phyloP scores from a whole-genome alignment of 192 early-diverging fungal species.

The Backusella tuberculispora region DNA sequence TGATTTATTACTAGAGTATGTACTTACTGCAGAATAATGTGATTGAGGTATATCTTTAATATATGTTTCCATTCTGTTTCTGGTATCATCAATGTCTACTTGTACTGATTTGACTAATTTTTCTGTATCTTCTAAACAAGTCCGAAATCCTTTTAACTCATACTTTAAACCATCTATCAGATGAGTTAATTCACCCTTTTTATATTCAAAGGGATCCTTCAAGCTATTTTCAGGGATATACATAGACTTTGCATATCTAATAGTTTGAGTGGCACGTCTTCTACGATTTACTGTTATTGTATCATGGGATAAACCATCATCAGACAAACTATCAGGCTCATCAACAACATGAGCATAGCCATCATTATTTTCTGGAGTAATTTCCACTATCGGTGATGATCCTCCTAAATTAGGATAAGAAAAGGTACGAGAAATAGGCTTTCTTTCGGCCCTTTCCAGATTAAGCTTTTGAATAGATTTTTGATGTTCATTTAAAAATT shows the following conservation, averaged over 20 bases:
- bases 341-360: background rate
- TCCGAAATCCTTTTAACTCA: constrained; percentile 21
- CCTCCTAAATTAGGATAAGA: constrained; percentile 1
- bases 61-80: constrained; percentile 24
- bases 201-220: constrained; percentile 32
- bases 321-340: background rate
- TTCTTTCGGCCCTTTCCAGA: constrained; percentile 1
- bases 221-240: constrained; percentile 25
- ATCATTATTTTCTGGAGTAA: too few relatives aligned
- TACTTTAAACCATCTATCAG: constrained; percentile 4
- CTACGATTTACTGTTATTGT: background rate
- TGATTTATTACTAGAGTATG: background rate
- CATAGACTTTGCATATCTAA: constrained; percentile 16
- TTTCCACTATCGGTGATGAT: background rate
- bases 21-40: constrained; percentile 36
- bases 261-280: background rate
- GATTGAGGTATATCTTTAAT: constrained; percentile 41
- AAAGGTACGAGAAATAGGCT: background rate
- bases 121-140: constrained; percentile 26
- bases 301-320: background rate
- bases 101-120: constrained; percentile 28
- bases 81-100: constrained; percentile 32
- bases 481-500: constrained; percentile 14
- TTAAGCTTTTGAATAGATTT: background rate
- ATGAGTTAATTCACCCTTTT: constrained; percentile 16